A percentile compares a stretch with the other conserved stretches of the same genome.
These are phyloP conservation scores for Pisolithus marmoratus DNA, from an alignment of 768 basidiomycete species.

Conservation along the genomic window DNA sequence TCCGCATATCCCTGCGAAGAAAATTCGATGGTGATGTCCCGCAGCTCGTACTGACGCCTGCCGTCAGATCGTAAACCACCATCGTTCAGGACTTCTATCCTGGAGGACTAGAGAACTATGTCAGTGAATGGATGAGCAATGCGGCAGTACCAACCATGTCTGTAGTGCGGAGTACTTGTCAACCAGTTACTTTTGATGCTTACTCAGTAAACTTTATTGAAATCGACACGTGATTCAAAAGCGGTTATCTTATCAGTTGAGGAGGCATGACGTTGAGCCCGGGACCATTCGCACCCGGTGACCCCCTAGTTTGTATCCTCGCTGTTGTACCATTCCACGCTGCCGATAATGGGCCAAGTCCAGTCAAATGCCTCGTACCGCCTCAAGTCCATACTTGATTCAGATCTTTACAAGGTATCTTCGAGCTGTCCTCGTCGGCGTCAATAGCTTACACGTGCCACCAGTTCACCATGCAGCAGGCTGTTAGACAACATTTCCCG, in stretches of 20 bases:
- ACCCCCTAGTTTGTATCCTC: no score
- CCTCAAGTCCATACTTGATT: constrained; percentile 70
- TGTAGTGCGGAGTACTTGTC: not conserved
- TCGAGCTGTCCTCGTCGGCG: not conserved
- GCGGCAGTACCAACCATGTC: constrained; percentile 1
- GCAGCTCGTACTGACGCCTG: constrained; percentile 86
- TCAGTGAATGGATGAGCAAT: not conserved
- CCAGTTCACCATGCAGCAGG: constrained; percentile 95
- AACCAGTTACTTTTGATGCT: no score
- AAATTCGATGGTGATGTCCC: constrained; percentile 75
- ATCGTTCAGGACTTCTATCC: constrained; percentile 75
- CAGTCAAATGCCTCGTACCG: constrained; percentile 3
- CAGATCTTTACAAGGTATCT: constrained; percentile 89
- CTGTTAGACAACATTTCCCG: constrained; percentile 75
- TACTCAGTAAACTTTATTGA: no score
- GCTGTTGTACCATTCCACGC: not conserved
- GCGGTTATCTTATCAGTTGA: not conserved
- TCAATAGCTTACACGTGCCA: not conserved
- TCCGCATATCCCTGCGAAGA: constrained; percentile 73
- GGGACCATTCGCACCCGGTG: not conserved
- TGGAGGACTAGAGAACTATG: constrained; percentile 34
- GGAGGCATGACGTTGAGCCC: no score
- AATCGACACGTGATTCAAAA: not conserved
- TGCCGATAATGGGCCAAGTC: not conserved
- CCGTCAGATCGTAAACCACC: constrained; percentile 90